Evolutionary conservation across 1,284 basidiomycete genomes (phyloP).

Genomic region (Austroboletus rostrupii): DNA sequence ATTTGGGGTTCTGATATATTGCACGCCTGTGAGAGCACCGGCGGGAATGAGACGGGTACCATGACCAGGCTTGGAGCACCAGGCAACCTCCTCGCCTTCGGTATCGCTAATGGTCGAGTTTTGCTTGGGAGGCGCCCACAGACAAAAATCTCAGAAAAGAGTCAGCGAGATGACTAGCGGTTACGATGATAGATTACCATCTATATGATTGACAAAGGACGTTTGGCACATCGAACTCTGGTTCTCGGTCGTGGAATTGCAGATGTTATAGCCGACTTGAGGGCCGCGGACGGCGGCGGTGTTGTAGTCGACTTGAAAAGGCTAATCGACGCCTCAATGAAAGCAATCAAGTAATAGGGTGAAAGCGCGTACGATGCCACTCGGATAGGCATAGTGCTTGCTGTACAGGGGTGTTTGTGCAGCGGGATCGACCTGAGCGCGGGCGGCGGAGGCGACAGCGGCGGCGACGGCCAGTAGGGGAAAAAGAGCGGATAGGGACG

Average conservation of each 20-base stretch:
- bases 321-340: constrained; percentile 34
- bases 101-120: constrained; percentile 45
- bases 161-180: neutral
- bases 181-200: constrained; percentile 35
- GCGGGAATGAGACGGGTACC: constrained; percentile 57
- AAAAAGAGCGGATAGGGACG: constrained; percentile 40
- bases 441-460: constrained; percentile 28
- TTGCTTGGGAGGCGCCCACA: constrained; percentile 35
- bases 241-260: constrained; percentile 67
- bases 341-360: neutral
- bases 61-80: constrained; percentile 53
- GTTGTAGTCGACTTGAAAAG: constrained; percentile 53
- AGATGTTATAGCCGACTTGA: constrained; percentile 64
- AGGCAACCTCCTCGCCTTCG: constrained; percentile 59
- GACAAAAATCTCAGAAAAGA: constrained; percentile 34
- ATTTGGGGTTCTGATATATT: constrained; percentile 53
- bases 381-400: constrained; percentile 50
- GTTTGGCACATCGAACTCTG: constrained; percentile 65
- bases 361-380: constrained; percentile 39
- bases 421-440: constrained; percentile 36
- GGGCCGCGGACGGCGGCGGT: constrained; percentile 47
- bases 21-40: constrained; percentile 46
- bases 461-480: constrained; percentile 36
- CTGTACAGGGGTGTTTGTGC: constrained; percentile 46
- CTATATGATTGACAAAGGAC: constrained; percentile 46